Base-by-base conservation (phyloP, 805 yeast genomes). In the Saccharomycopsis fermentans region DNA sequence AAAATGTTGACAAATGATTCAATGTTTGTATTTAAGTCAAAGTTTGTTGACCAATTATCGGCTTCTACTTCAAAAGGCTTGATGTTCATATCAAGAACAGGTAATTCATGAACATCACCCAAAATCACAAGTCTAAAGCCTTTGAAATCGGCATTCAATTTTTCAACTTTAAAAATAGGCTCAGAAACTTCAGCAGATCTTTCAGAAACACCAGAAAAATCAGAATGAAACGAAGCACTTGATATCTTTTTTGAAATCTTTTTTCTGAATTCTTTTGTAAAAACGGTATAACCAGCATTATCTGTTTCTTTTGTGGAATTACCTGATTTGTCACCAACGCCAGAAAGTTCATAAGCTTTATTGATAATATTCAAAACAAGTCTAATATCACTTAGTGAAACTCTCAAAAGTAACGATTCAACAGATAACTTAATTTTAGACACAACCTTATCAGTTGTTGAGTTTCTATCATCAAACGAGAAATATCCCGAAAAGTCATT, bases 101-200 rank as follows among this genome's bases (percentile, higher is more conserved):
- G 97, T 63, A 91, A 75, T 68, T 91, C 97, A 67, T 90, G 94
- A 52, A 88, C 85, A 68, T 89, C 95, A 68, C 97, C 97, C 62
- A 91, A 87, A 55, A 91, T 72, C 1, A 91, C 95, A 54, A 90
- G 70, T 62, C 97, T 76, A 62, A 87, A 67, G 0, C 97, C 97
- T 16, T 86, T 89, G 60, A 89, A 70, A 52, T 80, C 80, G 0
- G 84, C 84, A 50, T 71, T 75, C 52, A 90, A 70, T 51, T 80
- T 82, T 69, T 91, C 97, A 1, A 86, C 87, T 60, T 81, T 80
- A 5, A 88, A 73, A 1, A 84, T 66, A 19, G 50, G 50, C 3
- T 75, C 68, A 27, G 67, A 69, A 3, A 61, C 58, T 9, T 47
- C 39, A 2, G 61, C 61, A 8, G 65, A 60, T 2, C 69, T 68